A percentile compares a stretch with the other conserved stretches of the same genome.
Conservation (phyloP, 2,329 filamentous ascomycete genomes). For the Cylindrodendrum hubeiense region DNA sequence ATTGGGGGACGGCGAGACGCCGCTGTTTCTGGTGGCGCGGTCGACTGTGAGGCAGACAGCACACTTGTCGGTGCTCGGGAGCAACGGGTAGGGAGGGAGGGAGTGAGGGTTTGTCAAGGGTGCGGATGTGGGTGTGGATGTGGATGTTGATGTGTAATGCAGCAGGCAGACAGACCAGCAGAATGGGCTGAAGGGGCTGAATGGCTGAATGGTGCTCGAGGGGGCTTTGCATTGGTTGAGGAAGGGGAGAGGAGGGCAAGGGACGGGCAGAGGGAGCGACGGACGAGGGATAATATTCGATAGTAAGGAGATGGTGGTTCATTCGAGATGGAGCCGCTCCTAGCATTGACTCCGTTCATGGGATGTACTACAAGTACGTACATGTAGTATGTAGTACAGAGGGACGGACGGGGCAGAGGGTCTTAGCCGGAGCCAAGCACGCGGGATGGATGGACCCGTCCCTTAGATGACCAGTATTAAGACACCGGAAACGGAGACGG, state of each 20-base stretch:
- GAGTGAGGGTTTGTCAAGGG: not conserved
- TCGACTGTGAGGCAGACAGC: not conserved
- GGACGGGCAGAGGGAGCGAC: not conserved
- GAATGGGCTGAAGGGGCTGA: too few relatives aligned
- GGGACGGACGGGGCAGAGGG: not conserved
- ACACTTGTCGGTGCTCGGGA: not conserved
- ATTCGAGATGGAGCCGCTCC: not conserved
- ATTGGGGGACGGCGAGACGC: constrained; percentile 16
- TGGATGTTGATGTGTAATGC: too few relatives aligned
- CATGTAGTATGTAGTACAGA: not conserved
- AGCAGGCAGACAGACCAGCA: too few relatives aligned
- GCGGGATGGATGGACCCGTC: constrained; percentile 1
- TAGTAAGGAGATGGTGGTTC: not conserved
- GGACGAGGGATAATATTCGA: constrained; percentile 6
- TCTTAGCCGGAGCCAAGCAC: not conserved
- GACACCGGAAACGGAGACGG: not conserved
- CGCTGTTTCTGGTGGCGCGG: constrained; percentile 14
- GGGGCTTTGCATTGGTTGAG: not conserved
- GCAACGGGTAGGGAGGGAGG: not conserved
- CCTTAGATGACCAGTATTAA: constrained; percentile 1
- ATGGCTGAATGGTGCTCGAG: not conserved
- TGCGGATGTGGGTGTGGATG: too few relatives aligned
- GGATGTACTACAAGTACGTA: too few relatives aligned
- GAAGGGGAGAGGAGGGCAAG: not conserved
- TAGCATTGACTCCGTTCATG: not conserved